These are phyloP conservation scores for Pinguiococcus pyrenoidosus DNA, from an alignment of 108 stramenopile species.

Conservation along the genomic window DNA sequence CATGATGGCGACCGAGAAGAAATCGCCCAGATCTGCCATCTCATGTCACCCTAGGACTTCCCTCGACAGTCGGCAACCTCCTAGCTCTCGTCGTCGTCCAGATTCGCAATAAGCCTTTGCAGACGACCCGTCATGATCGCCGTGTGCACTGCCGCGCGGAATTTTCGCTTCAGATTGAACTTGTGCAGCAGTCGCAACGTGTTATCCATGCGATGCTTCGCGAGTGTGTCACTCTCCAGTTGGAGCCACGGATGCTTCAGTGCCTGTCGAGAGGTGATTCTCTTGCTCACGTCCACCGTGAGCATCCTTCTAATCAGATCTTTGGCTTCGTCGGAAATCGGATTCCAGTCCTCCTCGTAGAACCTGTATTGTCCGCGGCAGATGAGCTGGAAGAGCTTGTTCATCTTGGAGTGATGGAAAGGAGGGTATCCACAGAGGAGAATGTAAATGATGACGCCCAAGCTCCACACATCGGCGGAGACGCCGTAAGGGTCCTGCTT, in stretches of 20 bases:
- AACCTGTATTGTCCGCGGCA: constrained; percentile 8
- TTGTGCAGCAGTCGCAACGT: too few species aligned
- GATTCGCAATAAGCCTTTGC: too few species aligned
- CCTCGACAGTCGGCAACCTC: too few species aligned
- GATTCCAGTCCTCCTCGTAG: constrained; percentile 25
- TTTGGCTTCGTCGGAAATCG: constrained; percentile 6
- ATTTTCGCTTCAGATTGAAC: too few species aligned
- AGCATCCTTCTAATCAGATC: constrained; percentile 32
- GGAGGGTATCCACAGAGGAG: constrained; percentile 66
- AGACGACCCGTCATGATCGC: too few species aligned
- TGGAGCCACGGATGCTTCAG: background rate
- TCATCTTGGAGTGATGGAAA: constrained; percentile 85
- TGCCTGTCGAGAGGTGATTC: background rate
- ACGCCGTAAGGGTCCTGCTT: constrained; percentile 69
- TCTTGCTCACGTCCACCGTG: constrained; percentile 8
- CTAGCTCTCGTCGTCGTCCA: too few species aligned
- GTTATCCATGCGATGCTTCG: too few species aligned
- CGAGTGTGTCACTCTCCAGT: too few species aligned
- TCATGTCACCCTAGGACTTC: too few species aligned
- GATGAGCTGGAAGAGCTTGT: constrained; percentile 55
- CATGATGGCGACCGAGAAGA: too few species aligned
- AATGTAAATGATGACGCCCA: constrained; percentile 86
- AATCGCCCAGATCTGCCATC: too few species aligned
- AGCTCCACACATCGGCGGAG: constrained; percentile 76
- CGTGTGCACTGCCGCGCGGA: too few species aligned